Base-by-base conservation (phyloP, 202 grass and related monocot species). In the Alloteropsis angusta region DNA sequence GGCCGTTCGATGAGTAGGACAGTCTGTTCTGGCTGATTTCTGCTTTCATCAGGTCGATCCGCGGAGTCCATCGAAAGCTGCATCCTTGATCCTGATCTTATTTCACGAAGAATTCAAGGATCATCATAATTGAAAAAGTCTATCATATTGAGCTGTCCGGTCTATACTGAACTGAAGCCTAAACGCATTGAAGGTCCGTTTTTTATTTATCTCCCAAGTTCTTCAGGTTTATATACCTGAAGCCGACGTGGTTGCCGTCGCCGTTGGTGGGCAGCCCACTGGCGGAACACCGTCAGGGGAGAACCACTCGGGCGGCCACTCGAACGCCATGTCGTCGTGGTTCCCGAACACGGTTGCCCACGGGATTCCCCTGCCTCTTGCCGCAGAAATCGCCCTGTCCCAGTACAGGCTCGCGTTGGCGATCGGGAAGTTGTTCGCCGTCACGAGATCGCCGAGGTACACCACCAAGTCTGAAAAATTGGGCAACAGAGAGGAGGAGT, bases 241-340 rank as follows among this genome's bases (percentile, higher is more conserved):
- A 36, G 46, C 49, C 55, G 88, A 15, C 30, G 35, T 69, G 23
- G 34, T 59, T 17, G 47, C 6, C 8, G 34, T 59, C 13, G 47
- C 6, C 8, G 64, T 22, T 19, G 71, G 44, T 9, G 86, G 77
- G 76, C 94, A 97, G 30, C 21, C 72, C 50, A 94, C 9, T 10
- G 83, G 70, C 0, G 94, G 94, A 23, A 97, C 50, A 9, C 94
- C 85, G 49, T 75, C 45, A 1, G 87, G 75, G 60, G 94, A 97
- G 68, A 97, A 97, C 94, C 94, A 97, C 36, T 97, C 89, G 7
- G 75, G 62, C 55, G 91, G 94, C 94, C 94, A 97, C 65, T 88
- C 85, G 85, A 97, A 97, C 34, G 85, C 10, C 63, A 85, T 87
- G 66, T 97, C 94, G 71, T 94, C 94, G 58, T 97, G 94, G 86